Evolutionary conservation across 306 rosid genomes (phyloP).

Genomic region (Trifolium fragiferum): DNA sequence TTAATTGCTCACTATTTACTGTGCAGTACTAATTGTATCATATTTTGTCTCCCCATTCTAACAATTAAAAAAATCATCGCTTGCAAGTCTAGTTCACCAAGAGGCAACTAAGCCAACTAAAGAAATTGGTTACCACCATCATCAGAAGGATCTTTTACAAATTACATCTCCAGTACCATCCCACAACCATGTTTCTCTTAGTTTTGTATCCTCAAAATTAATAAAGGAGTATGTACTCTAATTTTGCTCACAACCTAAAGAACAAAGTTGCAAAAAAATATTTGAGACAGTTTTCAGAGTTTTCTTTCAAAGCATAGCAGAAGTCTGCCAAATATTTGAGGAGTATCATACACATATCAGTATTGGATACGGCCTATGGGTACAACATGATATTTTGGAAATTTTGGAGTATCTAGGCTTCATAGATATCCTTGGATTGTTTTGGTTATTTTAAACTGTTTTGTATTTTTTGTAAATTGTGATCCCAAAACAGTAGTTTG

Average conservation of each 20-base stretch:
- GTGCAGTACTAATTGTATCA: neutral
- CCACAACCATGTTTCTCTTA: neutral
- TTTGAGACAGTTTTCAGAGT: neutral
- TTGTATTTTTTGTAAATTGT: slow-evolving; percentile 25
- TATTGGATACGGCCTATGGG: neutral
- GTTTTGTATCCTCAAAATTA: neutral
- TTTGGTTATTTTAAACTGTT: slow-evolving; percentile 16
- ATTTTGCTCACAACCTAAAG: neutral
- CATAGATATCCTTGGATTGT: neutral
- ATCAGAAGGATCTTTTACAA: slow-evolving; percentile 5
- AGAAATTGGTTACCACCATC: slow-evolving; percentile 1
- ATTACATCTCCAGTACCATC: neutral
- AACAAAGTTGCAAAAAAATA: neutral
- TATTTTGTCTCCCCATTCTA: neutral
- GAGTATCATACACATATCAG: neutral
- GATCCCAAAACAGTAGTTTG: slow-evolving; percentile 23
- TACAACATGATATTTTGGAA: neutral
- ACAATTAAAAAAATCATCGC: neutral
- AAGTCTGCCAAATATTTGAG: neutral
- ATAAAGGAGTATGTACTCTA: neutral
- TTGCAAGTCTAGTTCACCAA: neutral
- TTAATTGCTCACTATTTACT: neutral
- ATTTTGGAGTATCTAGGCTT: slow-evolving; percentile 2
- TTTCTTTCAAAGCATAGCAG: neutral
- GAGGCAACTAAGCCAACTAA: neutral